Conservation (phyloP, 345 rosid species). For the Toxicodendron radicans region DNA sequence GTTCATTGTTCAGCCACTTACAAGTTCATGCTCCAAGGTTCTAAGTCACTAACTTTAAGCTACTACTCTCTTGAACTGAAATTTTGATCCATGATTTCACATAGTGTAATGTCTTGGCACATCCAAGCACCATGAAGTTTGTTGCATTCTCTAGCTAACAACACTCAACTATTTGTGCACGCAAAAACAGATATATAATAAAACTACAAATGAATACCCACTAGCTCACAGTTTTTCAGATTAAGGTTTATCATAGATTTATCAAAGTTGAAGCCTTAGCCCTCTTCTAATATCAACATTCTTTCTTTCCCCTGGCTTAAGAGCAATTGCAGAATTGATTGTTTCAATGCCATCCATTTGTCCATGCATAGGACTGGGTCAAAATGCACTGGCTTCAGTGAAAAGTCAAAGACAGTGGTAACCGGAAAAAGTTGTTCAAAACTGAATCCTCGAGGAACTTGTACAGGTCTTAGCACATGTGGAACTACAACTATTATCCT, state of each 20-base stretch:
- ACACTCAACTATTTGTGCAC: neutral
- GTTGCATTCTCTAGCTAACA: neutral
- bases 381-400: neutral
- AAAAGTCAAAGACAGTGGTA: neutral
- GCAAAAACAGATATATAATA: neutral
- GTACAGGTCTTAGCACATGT: neutral
- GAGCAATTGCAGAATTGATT: neutral
- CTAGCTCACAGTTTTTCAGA: neutral
- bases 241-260: neutral
- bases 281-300: neutral
- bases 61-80: neutral
- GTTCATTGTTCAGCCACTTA: neutral
- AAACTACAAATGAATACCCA: neutral
- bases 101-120: neutral
- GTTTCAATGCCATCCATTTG: neutral
- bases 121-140: neutral
- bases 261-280: neutral
- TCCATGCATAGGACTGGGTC: neutral
- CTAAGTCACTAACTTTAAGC: neutral
- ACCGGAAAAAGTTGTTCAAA: neutral
- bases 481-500: neutral
- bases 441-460: neutral
- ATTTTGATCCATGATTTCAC: neutral
- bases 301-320: neutral
- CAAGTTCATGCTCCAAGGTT: neutral